phyloP scores from a whole-genome alignment of 2,329 filamentous ascomycete genomes.

The Lecanicillium sp. region DNA sequence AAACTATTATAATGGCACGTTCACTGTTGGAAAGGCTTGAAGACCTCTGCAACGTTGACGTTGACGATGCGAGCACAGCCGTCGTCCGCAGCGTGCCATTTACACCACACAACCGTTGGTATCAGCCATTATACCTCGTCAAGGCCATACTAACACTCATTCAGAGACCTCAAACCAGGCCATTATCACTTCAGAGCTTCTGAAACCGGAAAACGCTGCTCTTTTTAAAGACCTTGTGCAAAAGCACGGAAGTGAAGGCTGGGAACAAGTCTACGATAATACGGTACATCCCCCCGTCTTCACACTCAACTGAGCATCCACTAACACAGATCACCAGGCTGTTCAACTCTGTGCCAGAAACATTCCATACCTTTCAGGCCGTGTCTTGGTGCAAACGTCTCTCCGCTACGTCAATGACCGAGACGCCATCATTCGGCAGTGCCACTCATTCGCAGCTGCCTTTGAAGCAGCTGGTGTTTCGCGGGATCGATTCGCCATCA shows the following conservation, averaged over 20 bases:
- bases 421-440: slow-evolving; percentile 12
- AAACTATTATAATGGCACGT: too few species aligned
- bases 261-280: slow-evolving; percentile 14
- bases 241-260: slow-evolving; percentile 12
- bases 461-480: slow-evolving; percentile 12
- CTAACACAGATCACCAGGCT: too few species aligned
- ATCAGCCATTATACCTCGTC: too few species aligned
- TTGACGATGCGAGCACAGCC: slow-evolving; percentile 12
- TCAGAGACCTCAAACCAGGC: slow-evolving; percentile 15
- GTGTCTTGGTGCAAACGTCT: slow-evolving; percentile 15
- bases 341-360: slow-evolving; percentile 14
- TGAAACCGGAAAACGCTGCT: slow-evolving; percentile 6
- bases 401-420: slow-evolving; percentile 11
- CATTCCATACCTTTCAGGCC: slow-evolving; percentile 12
- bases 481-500: slow-evolving; percentile 14
- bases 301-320: too few species aligned
- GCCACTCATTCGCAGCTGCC: slow-evolving; percentile 11
- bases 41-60: slow-evolving; percentile 13
- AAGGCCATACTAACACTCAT: background rate
- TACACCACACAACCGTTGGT: slow-evolving; percentile 14
- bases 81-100: slow-evolving; percentile 13
- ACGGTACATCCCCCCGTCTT: slow-evolving; percentile 7
- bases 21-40: slow-evolving; percentile 7
- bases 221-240: slow-evolving; percentile 9
- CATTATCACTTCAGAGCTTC: slow-evolving; percentile 12